phyloP scores from a whole-genome alignment of 2,329 filamentous ascomycete species.

The Phyllosticta citrichinensis region DNA sequence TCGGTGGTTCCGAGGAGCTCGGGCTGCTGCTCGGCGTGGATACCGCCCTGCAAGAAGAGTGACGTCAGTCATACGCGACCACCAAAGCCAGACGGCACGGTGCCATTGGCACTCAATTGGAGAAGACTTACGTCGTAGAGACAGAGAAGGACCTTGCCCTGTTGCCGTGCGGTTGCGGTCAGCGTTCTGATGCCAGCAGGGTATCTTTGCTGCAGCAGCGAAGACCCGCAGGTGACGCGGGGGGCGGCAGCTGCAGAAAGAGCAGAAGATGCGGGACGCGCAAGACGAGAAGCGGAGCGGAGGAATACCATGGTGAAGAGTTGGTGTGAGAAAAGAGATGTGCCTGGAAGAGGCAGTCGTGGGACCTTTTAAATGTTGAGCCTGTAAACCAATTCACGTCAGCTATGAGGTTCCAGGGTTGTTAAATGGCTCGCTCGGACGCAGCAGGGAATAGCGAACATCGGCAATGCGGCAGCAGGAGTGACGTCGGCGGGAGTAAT shows the following conservation, averaged over 20 bases:
- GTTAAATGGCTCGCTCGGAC: background rate
- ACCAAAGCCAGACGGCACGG: background rate
- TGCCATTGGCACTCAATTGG: constrained; percentile 11
- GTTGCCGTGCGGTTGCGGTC: constrained; percentile 54
- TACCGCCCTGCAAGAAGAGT: constrained; percentile 46
- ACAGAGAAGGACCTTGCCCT: constrained; percentile 94
- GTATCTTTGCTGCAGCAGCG: constrained; percentile 32
- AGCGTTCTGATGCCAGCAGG: constrained; percentile 49
- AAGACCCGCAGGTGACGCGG: constrained; percentile 29
- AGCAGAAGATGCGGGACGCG: constrained; percentile 44
- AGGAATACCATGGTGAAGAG: constrained; percentile 49
- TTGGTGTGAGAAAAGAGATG: constrained; percentile 2
- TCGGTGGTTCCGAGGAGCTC: constrained; percentile 88
- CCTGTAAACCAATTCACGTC: background rate
- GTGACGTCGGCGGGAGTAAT: background rate
- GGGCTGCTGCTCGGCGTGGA: constrained; percentile 83
- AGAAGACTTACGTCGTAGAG: constrained; percentile 68
- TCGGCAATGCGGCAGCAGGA: background rate
- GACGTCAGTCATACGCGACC: constrained; percentile 16
- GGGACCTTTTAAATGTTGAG: background rate
- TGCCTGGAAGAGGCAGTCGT: background rate
- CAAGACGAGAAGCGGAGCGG: constrained; percentile 49
- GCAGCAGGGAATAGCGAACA: background rate
- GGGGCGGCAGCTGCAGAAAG: constrained; percentile 32
- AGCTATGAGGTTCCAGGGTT: background rate